A percentile compares a stretch with the other conserved stretches of the same genome.
These are phyloP conservation scores for Perilla frutescens DNA, from an alignment of 257 asterid genomes.

Conservation along the genomic window DNA sequence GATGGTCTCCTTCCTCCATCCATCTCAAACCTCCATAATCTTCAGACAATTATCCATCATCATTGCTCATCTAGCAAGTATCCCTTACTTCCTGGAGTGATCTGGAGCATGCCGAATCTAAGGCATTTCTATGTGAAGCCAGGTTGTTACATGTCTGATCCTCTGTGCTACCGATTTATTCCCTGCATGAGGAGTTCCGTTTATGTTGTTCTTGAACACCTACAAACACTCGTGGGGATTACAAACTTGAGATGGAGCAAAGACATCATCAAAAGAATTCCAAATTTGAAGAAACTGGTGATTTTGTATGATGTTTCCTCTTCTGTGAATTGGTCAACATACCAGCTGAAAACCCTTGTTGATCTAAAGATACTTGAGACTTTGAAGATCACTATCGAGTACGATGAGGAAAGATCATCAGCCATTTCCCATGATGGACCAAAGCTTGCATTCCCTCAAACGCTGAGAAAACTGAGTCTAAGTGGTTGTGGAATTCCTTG, in stretches of 20 bases:
- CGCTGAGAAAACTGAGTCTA: slow-evolving; percentile 3
- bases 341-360: slow-evolving; percentile 22
- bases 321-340: not conserved
- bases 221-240: slow-evolving; percentile 28
- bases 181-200: not conserved
- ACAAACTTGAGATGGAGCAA: not conserved
- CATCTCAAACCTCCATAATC: slow-evolving; percentile 30
- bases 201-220: slow-evolving; percentile 1
- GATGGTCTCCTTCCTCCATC: slow-evolving; percentile 13
- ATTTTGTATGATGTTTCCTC: not conserved
- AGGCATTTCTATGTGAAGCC: slow-evolving; percentile 22
- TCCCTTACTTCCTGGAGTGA: not conserved
- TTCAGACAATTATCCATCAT: slow-evolving; percentile 26
- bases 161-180: not conserved
- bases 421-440: not conserved
- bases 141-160: not conserved
- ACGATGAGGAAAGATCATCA: not conserved
- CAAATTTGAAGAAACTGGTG: slow-evolving; percentile 23
- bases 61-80: not conserved
- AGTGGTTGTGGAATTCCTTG: slow-evolving; percentile 20
- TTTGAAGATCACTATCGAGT: not conserved
- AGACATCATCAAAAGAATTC: not conserved
- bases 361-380: slow-evolving; percentile 26
- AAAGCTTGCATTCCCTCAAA: slow-evolving; percentile 22
- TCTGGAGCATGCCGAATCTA: slow-evolving; percentile 33